Evolutionary conservation across 2,329 filamentous ascomycete species (phyloP), one percentile per base, ranked within the genome.

Genomic region (Claviceps sp.): DNA sequence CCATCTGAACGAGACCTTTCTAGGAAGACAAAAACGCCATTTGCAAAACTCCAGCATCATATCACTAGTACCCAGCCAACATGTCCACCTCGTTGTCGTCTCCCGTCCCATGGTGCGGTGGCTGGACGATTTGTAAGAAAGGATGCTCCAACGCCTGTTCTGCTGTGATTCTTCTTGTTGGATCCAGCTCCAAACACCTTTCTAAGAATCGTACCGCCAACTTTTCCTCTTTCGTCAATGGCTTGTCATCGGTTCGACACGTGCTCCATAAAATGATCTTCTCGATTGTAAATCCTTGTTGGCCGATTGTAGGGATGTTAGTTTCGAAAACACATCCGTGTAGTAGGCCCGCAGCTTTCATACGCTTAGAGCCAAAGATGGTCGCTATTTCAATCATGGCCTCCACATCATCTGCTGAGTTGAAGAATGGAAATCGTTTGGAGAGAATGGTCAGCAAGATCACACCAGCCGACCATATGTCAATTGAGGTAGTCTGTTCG

Each of bases 381-480:
- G 88, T 95, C 38, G 90, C 87, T 58, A 98, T 94, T 68, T 98
- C 93, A 58, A 98, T 91, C 78, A 96, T 85, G 49, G 93, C 93
- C 63, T 98, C 93, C 47, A 98, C 86, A 61, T 98, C 93, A 65
- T 98, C 93, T n/a, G 89, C 85, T 45, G 88, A 95, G 69, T 98
- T 96, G 76, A 98, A 98, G 69, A 98, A 98, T 1, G 93, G 93
- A 61, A 98, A 98, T 4, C 93, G 83, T 52, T 86, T 85, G 42
- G 87, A 91, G 14, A 98, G 74, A 56, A 98, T 85, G 0, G 93
- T 98, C n/a, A 98, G 75, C 2, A 98, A 77, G 51, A 98, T 95
- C n/a, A 98, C 90, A 43, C 93, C 93, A 0, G 85, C 90, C 23
- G 88, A 95, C 93, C 93, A 98, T 58, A 98, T 85, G 65, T 98